Percentiles rank a stretch among this genome's conserved stretches.
phyloP scores from a whole-genome alignment of 2,329 filamentous ascomycete species.

The Leptographium procerum region DNA sequence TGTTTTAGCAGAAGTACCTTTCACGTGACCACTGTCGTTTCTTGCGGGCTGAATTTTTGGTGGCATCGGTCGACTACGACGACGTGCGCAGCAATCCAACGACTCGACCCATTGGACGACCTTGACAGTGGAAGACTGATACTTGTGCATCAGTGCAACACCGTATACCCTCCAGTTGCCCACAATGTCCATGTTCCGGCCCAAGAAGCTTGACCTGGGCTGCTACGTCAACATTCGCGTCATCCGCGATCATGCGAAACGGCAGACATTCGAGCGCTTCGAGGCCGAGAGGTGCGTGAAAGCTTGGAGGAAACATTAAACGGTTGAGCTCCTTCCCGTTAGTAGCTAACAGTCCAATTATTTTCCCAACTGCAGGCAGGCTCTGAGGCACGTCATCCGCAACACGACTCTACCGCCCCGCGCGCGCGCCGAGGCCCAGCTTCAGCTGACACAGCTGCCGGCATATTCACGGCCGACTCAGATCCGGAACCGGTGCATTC shows the following conservation, averaged over 20 bases:
- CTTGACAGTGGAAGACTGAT: too few relatives aligned
- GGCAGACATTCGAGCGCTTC: constrained; percentile 76
- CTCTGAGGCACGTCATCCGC: constrained; percentile 81
- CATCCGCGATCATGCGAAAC: constrained; percentile 93
- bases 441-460: constrained; percentile 91
- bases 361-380: constrained; percentile 54
- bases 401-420: constrained; percentile 78
- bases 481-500: constrained; percentile 85
- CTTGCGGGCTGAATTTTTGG: not conserved
- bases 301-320: not conserved
- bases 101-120: too few relatives aligned
- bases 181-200: constrained; percentile 73
- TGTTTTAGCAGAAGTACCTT: too few relatives aligned
- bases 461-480: constrained; percentile 88
- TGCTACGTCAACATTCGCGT: constrained; percentile 78
- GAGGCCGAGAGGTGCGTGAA: constrained; percentile 69
- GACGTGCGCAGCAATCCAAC: too few relatives aligned
- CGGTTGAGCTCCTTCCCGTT: not conserved
- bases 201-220: constrained; percentile 81
- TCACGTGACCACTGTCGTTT: not conserved
- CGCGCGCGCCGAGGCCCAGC: constrained; percentile 80
- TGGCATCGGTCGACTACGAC: not conserved
- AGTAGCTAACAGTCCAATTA: not conserved
- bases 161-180: constrained; percentile 5
- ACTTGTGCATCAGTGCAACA: not conserved